Percentiles rank a stretch among this genome's conserved stretches.
These are phyloP conservation scores for Atkinsonella texensis DNA, from an alignment of 2,329 filamentous ascomycete genomes.

Conservation along the genomic window DNA sequence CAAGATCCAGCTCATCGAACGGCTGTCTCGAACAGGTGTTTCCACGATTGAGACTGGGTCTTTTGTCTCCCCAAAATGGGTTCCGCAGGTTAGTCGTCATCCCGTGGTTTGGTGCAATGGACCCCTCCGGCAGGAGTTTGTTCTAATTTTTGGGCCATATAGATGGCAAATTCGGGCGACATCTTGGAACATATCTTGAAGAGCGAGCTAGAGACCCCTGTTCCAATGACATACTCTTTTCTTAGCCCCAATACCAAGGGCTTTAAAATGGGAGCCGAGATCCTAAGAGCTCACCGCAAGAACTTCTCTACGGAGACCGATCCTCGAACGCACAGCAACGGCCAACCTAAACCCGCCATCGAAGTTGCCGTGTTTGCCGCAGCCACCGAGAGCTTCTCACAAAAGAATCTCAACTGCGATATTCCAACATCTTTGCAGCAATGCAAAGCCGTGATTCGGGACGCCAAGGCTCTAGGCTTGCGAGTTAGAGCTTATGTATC, in stretches of 20 bases:
- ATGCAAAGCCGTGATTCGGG: conserved; percentile 58
- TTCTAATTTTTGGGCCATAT: neutral
- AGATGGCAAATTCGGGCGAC: conserved; percentile 71
- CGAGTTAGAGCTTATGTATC: conserved; percentile 71
- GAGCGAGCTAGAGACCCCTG: conserved; percentile 38
- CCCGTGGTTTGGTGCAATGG: neutral
- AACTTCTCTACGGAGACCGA: conserved; percentile 40
- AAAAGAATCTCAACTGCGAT: conserved; percentile 71
- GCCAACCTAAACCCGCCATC: conserved; percentile 35
- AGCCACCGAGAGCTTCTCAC: conserved; percentile 69
- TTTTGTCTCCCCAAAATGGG: conserved; percentile 75
- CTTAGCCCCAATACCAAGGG: conserved; percentile 69
- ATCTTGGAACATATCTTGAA: conserved; percentile 59
- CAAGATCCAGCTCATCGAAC: conserved; percentile 65
- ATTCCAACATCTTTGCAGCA: conserved; percentile 60
- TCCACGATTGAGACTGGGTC: conserved; percentile 68
- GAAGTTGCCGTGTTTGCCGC: conserved; percentile 74
- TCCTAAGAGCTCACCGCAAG: conserved; percentile 40
- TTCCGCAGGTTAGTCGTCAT: conserved; percentile 52
- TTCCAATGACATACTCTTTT: conserved; percentile 63
- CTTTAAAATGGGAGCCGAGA: conserved; percentile 46
- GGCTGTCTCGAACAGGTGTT: conserved; percentile 56
- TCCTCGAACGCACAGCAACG: conserved; percentile 22
- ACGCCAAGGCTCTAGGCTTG: conserved; percentile 51
- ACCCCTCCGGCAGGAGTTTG: neutral